phyloP scores from a whole-genome alignment of 495 filamentous ascomycete species.

The Aspergillus mulundensis region DNA sequence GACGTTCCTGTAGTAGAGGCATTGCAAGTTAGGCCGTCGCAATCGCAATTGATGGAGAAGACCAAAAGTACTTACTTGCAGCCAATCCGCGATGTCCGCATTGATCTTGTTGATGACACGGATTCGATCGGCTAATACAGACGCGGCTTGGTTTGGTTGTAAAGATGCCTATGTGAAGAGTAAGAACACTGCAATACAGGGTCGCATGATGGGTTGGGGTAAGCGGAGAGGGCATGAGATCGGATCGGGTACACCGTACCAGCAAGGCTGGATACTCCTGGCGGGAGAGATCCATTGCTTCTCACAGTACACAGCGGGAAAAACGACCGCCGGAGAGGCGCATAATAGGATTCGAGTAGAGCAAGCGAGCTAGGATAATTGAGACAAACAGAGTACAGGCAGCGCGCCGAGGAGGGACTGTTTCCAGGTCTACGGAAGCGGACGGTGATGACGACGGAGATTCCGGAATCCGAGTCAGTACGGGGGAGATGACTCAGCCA shows the following conservation, averaged over 20 bases:
- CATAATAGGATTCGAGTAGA: slow-evolving; percentile 32
- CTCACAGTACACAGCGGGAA: slow-evolving; percentile 26
- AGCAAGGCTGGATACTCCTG: slow-evolving; percentile 94
- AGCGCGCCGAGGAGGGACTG: background rate
- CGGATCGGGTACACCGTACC: slow-evolving; percentile 53
- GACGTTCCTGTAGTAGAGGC: slow-evolving; percentile 66
- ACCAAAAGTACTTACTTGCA: slow-evolving; percentile 63
- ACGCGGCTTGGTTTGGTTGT: slow-evolving; percentile 79
- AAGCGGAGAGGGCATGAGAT: slow-evolving; percentile 7
- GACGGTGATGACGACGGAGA: slow-evolving; percentile 15
- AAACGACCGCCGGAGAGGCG: slow-evolving; percentile 24
- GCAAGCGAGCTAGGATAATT: slow-evolving; percentile 1
- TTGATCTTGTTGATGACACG: slow-evolving; percentile 84
- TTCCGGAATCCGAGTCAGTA: slow-evolving; percentile 4
- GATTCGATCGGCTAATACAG: slow-evolving; percentile 80
- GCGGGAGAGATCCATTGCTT: slow-evolving; percentile 73
- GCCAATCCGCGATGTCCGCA: slow-evolving; percentile 90
- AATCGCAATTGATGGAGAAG: background rate
- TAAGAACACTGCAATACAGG: slow-evolving; percentile 7
- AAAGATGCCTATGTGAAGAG: slow-evolving; percentile 60
- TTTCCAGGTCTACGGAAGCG: slow-evolving; percentile 1
- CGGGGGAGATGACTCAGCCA: slow-evolving; percentile 15
- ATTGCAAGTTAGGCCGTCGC: background rate
- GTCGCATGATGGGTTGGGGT: background rate
- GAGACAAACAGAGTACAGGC: background rate